phyloP scores from a whole-genome alignment of 345 rosid species.

The Moringa oleifera region DNA sequence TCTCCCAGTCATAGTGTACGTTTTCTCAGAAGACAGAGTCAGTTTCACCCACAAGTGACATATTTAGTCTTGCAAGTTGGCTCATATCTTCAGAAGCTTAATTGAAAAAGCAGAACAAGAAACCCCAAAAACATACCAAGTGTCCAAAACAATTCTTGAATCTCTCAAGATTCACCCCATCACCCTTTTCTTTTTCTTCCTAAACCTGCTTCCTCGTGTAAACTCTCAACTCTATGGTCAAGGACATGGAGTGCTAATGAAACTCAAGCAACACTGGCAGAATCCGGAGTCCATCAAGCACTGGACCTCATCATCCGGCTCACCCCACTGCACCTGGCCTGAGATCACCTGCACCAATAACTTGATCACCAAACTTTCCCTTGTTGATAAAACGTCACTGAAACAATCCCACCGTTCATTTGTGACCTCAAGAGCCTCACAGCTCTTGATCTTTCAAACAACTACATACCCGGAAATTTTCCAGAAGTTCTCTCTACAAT shows the following conservation, averaged over 20 bases:
- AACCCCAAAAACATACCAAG: too few relatives aligned
- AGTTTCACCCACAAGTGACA: too few relatives aligned
- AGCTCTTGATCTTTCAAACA: constrained; percentile 19
- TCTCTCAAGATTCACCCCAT: too few relatives aligned
- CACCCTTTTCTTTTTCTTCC: constrained; percentile 9
- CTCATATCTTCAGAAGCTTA: too few relatives aligned
- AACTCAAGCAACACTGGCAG: constrained; percentile 40
- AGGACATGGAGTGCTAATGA: constrained; percentile 33
- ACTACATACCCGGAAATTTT: constrained; percentile 36
- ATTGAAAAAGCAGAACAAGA: too few relatives aligned
- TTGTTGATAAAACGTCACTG: constrained; percentile 19
- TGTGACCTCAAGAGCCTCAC: constrained; percentile 43
- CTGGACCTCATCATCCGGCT: constrained; percentile 37
- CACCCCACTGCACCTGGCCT: constrained; percentile 56
- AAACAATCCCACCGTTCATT: constrained; percentile 43
- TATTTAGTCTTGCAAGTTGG: too few relatives aligned
- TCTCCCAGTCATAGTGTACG: too few relatives aligned
- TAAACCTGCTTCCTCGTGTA: constrained; percentile 4
- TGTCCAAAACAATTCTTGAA: too few relatives aligned
- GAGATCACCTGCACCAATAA: constrained; percentile 33
- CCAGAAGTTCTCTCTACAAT: constrained; percentile 30
- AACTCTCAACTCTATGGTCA: constrained; percentile 24
- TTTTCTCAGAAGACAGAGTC: too few relatives aligned
- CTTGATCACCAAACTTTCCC: constrained; percentile 26
- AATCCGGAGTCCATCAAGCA: constrained; percentile 26